Evolutionary conservation across 2,329 filamentous ascomycete genomes (phyloP), one percentile per base, ranked within the genome.

Genomic region (Fusarium clavum): DNA sequence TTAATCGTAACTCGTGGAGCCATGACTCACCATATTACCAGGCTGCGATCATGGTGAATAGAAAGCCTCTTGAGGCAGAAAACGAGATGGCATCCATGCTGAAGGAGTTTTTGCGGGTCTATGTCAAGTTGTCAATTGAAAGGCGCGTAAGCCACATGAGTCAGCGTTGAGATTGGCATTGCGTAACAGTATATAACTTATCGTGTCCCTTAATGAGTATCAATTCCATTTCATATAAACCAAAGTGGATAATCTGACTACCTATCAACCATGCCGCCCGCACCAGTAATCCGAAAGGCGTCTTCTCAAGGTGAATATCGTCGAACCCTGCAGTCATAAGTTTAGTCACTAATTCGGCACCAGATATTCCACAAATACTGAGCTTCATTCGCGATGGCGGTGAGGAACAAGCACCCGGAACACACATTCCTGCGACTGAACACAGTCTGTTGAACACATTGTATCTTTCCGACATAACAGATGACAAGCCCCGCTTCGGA

Each of bases 381-480:
- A 41, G 13, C 4, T 55, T 63, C 5, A 63, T 62, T 10, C 27
- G 41, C 0, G 41, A 60, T 12, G 47, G 57, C 0, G 60, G 41
- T 6, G 27, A 63, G 10, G 57, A 63, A 3, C 57, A 62, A 47
- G 16, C 60, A 9, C 22, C 57, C 1, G 57, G 57, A 29, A n/a
- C 41, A 2, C 6, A 55, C 4, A 11, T 55, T 8, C 10, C 41
- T 24, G 47, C 60, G 16, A 62, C 60, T 0, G 47, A 63, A 16
- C 47, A 56, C 8, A 2, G 5, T 6, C 41, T 63, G 2, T 11
- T 6, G 0, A 56, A 29, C 3, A 63, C 57, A 0, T 8, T 62
- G 4, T 18, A 48, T 3, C 24, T 63, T 1, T 34, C 32, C 11
- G 60, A 63, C 2, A 10, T 63, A 0, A 8, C n/a, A n/a, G 46